phyloP scores from a whole-genome alignment of 495 filamentous ascomycete species.

The Penicillium parvum region DNA sequence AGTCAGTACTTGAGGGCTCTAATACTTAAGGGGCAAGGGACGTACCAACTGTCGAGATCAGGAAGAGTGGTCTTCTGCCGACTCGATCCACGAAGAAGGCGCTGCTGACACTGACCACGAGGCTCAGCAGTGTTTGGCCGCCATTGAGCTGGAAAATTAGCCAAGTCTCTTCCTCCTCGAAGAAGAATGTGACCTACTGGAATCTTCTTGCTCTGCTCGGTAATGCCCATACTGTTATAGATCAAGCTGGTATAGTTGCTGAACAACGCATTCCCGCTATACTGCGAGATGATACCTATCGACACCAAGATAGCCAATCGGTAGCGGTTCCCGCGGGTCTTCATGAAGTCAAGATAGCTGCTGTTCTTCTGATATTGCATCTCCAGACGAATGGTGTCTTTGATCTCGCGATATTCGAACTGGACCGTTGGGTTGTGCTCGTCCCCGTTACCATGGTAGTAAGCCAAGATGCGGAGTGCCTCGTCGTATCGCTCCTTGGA shows the following conservation, averaged over 20 bases:
- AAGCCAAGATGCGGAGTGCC: conserved; percentile 28
- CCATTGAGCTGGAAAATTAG: conserved; percentile 15
- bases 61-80: conserved; percentile 52
- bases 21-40: too few relatives aligned
- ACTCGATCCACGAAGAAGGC: conserved; percentile 54
- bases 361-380: conserved; percentile 27
- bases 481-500: conserved; percentile 33
- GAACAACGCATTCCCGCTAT: conserved; percentile 61
- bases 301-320: conserved; percentile 52
- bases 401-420: conserved; percentile 28
- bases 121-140: conserved; percentile 22
- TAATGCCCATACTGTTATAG: conserved; percentile 53
- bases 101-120: conserved; percentile 48
- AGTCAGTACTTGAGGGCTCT: too few relatives aligned
- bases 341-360: conserved; percentile 53
- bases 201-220: conserved; percentile 41
- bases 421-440: conserved; percentile 16
- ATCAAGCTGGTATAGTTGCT: conserved; percentile 54
- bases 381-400: conserved; percentile 23
- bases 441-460: conserved; percentile 29
- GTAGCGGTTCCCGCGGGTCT: conserved; percentile 63
- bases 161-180: not conserved
- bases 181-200: conserved; percentile 28
- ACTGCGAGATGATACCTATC: conserved; percentile 56
- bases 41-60: conserved; percentile 52